These are phyloP conservation scores for Xylaria intraflava DNA, from an alignment of 495 filamentous ascomycete species.

Conservation along the genomic window DNA sequence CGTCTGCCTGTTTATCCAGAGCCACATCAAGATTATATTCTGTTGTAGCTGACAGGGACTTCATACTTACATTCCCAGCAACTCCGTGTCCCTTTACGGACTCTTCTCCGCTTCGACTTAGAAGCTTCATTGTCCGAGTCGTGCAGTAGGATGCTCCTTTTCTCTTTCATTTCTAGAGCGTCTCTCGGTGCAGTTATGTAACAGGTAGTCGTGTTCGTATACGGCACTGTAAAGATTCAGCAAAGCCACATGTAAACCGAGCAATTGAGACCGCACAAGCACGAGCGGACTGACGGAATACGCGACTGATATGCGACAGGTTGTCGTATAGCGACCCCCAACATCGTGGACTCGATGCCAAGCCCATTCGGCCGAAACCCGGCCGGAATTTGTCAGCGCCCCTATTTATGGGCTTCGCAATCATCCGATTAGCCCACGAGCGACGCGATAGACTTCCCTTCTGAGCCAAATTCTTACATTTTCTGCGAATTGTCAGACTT, in stretches of 20 bases:
- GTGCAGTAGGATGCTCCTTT: neutral
- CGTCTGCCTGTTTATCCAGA: constrained; percentile 31
- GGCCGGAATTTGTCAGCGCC: constrained; percentile 28
- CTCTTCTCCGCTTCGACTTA: constrained; percentile 35
- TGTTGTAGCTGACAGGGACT: neutral
- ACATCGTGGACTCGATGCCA: constrained; percentile 13
- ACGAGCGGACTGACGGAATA: neutral
- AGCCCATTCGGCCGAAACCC: constrained; percentile 21
- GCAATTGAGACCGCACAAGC: neutral
- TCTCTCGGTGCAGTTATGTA: too few relatives aligned
- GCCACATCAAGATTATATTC: neutral
- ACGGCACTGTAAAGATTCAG: neutral
- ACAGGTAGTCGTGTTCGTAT: neutral
- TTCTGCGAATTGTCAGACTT: too few relatives aligned
- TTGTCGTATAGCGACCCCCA: neutral
- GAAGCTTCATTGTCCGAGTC: neutral
- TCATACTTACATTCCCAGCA: constrained; percentile 48
- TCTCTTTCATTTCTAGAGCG: constrained; percentile 2
- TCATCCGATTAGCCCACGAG: too few relatives aligned
- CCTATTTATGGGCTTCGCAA: neutral
- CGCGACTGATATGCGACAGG: neutral
- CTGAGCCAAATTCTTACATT: too few relatives aligned
- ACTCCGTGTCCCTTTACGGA: constrained; percentile 51
- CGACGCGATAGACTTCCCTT: too few relatives aligned
- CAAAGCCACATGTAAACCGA: neutral